These are phyloP conservation scores for Hymenoscyphus fructigenus DNA, from an alignment of 2,329 filamentous ascomycete genomes.

Conservation along the genomic window DNA sequence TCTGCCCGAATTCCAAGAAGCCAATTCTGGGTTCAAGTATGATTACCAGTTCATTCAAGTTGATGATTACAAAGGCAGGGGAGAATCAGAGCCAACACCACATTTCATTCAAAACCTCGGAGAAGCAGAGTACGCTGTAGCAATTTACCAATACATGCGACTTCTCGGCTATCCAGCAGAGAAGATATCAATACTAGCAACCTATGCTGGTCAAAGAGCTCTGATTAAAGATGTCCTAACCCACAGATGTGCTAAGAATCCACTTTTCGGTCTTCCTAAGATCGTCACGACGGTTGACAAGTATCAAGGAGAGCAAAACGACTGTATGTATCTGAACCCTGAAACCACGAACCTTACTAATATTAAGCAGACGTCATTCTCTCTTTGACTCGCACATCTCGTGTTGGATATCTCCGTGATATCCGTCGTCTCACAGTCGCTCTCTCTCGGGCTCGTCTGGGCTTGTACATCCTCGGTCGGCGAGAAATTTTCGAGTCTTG, in stretches of 20 bases:
- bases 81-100: constrained; percentile 85
- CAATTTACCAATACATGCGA: constrained; percentile 96
- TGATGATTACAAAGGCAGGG: constrained; percentile 84
- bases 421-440: constrained; percentile 92
- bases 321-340: constrained; percentile 65
- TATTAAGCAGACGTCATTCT: constrained; percentile 74
- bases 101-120: constrained; percentile 97
- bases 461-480: constrained; percentile 88
- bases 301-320: constrained; percentile 98
- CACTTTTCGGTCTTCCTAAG: constrained; percentile 84
- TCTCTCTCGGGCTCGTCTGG: constrained; percentile 85
- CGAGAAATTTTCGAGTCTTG: constrained; percentile 85
- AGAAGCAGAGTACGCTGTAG: constrained; percentile 95
- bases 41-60: constrained; percentile 98
- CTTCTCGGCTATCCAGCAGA: constrained; percentile 80
- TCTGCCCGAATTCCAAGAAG: constrained; percentile 68
- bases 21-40: constrained; percentile 89
- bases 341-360: constrained; percentile 18
- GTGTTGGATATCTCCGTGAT: constrained; percentile 89
- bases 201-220: constrained; percentile 89
- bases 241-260: constrained; percentile 79
- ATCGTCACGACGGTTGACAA: constrained; percentile 95
- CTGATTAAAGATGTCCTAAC: constrained; percentile 83
- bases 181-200: constrained; percentile 81
- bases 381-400: constrained; percentile 83